Conservation (phyloP, 192 early-diverging fungal species). For the Linnemannia hyalina region DNA sequence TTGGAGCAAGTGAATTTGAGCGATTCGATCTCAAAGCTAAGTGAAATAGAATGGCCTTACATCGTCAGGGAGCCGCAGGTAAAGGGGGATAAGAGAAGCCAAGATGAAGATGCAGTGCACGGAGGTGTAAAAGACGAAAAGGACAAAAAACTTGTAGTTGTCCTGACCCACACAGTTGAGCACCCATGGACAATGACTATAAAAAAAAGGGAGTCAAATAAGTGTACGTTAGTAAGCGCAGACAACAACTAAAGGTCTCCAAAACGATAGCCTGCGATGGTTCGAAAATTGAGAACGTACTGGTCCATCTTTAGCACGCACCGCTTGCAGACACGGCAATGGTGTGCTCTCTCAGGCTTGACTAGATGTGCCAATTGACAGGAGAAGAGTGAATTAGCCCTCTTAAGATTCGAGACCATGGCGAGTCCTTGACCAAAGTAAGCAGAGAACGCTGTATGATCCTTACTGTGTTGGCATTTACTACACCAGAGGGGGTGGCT, state of each 20-base stretch:
- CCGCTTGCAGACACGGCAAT: slow-evolving; percentile 66
- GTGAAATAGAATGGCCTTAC: slow-evolving; percentile 10
- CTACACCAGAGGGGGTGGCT: slow-evolving; percentile 48
- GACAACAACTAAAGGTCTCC: neutral
- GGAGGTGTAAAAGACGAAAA: slow-evolving; percentile 65
- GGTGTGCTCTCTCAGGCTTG: slow-evolving; percentile 67
- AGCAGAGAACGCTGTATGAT: neutral
- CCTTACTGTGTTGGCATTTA: slow-evolving; percentile 52
- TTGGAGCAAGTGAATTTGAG: neutral
- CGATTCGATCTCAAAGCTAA: neutral
- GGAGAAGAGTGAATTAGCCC: neutral
- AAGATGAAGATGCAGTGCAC: slow-evolving; percentile 61
- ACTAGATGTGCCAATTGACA: slow-evolving; percentile 18
- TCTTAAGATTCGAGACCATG: neutral
- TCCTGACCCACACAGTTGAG: slow-evolving; percentile 65
- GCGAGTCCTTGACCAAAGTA: neutral
- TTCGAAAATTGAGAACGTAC: slow-evolving; percentile 51
- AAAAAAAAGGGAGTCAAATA: neutral
- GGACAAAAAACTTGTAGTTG: slow-evolving; percentile 70
- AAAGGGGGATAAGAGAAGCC: slow-evolving; percentile 43
- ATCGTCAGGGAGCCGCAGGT: slow-evolving; percentile 25
- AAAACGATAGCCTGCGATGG: neutral
- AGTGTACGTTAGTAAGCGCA: neutral
- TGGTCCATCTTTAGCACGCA: slow-evolving; percentile 74
- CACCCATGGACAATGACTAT: slow-evolving; percentile 57